These are phyloP conservation scores for Fraxinus excelsior DNA, from an alignment of 257 asterid genomes.

Conservation along the genomic window DNA sequence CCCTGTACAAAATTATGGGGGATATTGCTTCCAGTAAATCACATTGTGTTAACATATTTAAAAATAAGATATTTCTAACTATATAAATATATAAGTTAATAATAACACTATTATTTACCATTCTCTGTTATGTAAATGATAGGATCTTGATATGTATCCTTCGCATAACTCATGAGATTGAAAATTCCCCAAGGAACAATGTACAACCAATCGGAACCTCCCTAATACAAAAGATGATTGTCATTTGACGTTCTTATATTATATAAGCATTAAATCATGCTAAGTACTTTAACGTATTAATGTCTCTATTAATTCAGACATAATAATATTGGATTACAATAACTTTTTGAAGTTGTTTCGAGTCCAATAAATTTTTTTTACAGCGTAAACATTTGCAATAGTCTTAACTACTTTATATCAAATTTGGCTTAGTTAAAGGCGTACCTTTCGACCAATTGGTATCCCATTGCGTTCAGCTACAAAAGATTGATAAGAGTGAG, in stretches of 20 bases:
- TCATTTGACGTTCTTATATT: too few relatives aligned
- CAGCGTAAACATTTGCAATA: too few relatives aligned
- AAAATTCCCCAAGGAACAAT: slow-evolving; percentile 39
- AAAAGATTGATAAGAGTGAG: neutral
- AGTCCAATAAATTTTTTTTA: too few relatives aligned
- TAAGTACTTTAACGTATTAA: too few relatives aligned
- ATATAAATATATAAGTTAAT: neutral
- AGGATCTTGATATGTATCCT: slow-evolving; percentile 27
- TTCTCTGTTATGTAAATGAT: slow-evolving; percentile 38
- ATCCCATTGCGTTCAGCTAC: neutral
- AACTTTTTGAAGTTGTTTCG: too few relatives aligned
- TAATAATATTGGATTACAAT: too few relatives aligned
- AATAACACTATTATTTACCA: neutral
- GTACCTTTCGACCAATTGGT: neutral
- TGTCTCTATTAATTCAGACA: too few relatives aligned
- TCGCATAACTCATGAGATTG: slow-evolving; percentile 35
- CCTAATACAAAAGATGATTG: slow-evolving; percentile 10
- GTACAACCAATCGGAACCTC: slow-evolving; percentile 35
- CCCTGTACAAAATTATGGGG: slow-evolving; percentile 5
- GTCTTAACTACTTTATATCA: too few relatives aligned
- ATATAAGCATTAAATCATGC: too few relatives aligned
- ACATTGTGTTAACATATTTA: neutral
- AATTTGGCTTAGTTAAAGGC: neutral
- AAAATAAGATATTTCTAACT: neutral
- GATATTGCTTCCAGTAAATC: neutral